Evolutionary conservation across 192 early-diverging fungal species (phyloP), one percentile per base, ranked within the genome.

Genomic region (Linnemannia schmuckeri): DNA sequence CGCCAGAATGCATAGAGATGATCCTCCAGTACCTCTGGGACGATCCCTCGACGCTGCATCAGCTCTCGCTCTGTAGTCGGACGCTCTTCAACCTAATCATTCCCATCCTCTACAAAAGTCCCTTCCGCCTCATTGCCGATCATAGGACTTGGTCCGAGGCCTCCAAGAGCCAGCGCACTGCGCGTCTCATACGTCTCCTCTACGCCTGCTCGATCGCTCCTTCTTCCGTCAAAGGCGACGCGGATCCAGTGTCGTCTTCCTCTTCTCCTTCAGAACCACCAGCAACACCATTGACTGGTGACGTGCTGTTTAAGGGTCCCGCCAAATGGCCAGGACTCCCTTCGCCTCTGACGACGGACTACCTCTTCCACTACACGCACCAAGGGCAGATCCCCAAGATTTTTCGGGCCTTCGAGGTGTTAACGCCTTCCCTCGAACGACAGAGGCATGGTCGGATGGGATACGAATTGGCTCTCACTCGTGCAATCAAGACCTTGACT

Each of bases 91-190:
- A 12, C 46, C 27, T 84, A 20, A 74, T 54, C 30, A 68, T 74
- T 15, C 82, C 82, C 13, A 38, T 84, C 38, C 77, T 84, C 30
- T 84, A 84, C 54, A 27, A 74, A 40, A 73, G 75, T 6, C 82
- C 82, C 6, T 84, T 84, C 63, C 71, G 72, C 13, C 73, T 84
- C 40, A 40, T 84, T 6, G 38, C 74, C 54, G 18, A 47, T 24
- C 82, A 84, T 4, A 37, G n/a, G 20, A 46, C 40, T 37, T 84
- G 82, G 82, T 55, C 38, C 2, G 57, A 77, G 0, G 40, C 9
- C 1, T 46, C 61, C 46, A 84, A 79, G 41, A 46, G 37, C 10
- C 9, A 22, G 12, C 44, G 74, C 4, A 84, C 73, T 27, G 77
- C 77, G 1, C 72, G 70, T 10, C 61, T 84, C 52, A 79, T 84